These are phyloP conservation scores for Scedosporium aurantiacum DNA, from an alignment of 2,329 filamentous ascomycete genomes.

Conservation along the genomic window DNA sequence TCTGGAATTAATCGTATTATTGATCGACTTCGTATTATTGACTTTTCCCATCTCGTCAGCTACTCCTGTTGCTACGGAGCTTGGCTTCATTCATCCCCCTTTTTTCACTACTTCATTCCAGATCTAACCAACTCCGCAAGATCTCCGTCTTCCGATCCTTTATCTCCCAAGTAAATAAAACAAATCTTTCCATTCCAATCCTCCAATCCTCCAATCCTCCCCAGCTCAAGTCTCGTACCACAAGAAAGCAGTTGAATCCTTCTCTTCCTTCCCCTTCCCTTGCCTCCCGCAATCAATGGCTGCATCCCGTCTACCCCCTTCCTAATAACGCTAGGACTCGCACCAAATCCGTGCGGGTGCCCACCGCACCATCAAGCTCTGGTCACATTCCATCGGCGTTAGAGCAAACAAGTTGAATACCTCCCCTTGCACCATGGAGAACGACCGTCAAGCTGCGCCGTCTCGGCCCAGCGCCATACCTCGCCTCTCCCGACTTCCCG, in stretches of 20 bases:
- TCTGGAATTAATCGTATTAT: too few relatives aligned
- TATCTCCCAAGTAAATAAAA: too few relatives aligned
- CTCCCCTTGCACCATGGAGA: neutral
- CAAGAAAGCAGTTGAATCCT: neutral
- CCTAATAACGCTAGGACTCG: neutral
- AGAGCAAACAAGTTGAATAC: neutral
- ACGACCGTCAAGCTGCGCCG: neutral
- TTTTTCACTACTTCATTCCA: too few relatives aligned
- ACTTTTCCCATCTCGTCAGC: too few relatives aligned
- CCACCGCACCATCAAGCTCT: neutral
- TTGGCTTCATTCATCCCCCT: too few relatives aligned
- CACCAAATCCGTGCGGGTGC: neutral
- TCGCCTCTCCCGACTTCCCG: slow-evolving; percentile 26
- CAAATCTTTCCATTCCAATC: too few relatives aligned
- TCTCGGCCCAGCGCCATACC: slow-evolving; percentile 22
- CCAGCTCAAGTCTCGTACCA: too few relatives aligned
- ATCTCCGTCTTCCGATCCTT: too few relatives aligned
- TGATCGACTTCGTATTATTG: too few relatives aligned
- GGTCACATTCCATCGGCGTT: neutral
- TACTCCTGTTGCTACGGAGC: too few relatives aligned
- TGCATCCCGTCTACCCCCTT: neutral
- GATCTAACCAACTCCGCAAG: too few relatives aligned
- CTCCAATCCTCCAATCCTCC: too few relatives aligned
- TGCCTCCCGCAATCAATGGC: neutral
- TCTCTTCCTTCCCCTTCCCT: neutral